Evolutionary conservation across 2,329 filamentous ascomycete genomes (phyloP).

Genomic region (Falciphora oryzae): DNA sequence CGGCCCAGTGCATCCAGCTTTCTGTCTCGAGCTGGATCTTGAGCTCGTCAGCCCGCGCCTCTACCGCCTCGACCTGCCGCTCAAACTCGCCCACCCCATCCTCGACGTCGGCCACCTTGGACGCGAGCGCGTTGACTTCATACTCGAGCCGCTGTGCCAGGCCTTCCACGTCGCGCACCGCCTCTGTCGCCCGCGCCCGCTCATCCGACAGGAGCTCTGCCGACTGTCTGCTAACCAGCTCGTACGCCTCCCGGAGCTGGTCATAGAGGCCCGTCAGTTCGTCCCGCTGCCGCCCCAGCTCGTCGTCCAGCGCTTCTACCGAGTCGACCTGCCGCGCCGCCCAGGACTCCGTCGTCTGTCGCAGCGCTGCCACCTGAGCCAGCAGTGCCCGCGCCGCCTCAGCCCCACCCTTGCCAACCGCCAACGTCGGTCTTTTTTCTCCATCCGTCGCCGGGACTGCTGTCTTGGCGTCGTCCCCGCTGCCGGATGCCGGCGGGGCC

Average conservation of each 20-base stretch:
- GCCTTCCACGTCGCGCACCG: constrained; percentile 72
- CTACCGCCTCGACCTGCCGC: constrained; percentile 67
- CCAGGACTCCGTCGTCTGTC: constrained; percentile 53
- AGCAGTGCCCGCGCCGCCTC: constrained; percentile 54
- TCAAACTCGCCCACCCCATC: constrained; percentile 76
- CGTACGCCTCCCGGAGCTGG: constrained; percentile 64
- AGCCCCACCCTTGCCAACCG: constrained; percentile 26
- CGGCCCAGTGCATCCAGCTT: constrained; percentile 59
- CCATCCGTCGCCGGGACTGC: constrained; percentile 23
- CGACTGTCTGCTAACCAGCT: constrained; percentile 59
- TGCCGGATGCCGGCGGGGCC: constrained; percentile 10
- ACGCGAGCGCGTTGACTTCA: constrained; percentile 74
- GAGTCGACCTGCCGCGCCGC: constrained; percentile 49
- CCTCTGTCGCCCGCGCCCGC: constrained; percentile 61
- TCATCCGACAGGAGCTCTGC: constrained; percentile 66
- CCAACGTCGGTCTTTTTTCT: constrained; percentile 4
- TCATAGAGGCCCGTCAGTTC: constrained; percentile 63
- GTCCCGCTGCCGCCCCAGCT: constrained; percentile 57
- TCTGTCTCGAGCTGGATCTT: constrained; percentile 58
- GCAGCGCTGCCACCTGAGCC: constrained; percentile 44
- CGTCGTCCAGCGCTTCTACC: constrained; percentile 55
- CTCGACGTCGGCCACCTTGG: constrained; percentile 81
- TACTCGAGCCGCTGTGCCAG: constrained; percentile 85
- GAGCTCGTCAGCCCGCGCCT: constrained; percentile 56
- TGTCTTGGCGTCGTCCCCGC: constrained; percentile 12